Evolutionary conservation across 768 basidiomycete genomes (phyloP).

Genomic region (Xerocomellus intermedius): DNA sequence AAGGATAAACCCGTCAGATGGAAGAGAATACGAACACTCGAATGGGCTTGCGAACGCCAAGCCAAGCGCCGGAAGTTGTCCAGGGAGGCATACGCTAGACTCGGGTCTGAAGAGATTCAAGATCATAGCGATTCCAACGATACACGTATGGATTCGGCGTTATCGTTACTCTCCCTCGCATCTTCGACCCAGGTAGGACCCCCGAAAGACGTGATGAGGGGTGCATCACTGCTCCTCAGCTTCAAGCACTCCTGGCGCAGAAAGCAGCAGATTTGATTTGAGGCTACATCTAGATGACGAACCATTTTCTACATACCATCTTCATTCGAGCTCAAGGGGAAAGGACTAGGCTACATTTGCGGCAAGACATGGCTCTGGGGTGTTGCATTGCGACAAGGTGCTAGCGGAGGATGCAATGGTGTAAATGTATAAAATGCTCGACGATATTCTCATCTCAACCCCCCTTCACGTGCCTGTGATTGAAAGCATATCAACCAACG

Average conservation of each 20-base stretch:
- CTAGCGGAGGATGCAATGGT: constrained; percentile 24
- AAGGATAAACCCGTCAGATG: constrained; percentile 5
- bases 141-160: constrained; percentile 23
- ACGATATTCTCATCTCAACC: constrained; percentile 22
- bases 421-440: constrained; percentile 31
- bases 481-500: constrained; percentile 22
- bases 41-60: constrained; percentile 46
- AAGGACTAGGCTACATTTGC: constrained; percentile 30
- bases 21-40: constrained; percentile 36
- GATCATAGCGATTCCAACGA: constrained; percentile 7
- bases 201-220: constrained; percentile 25
- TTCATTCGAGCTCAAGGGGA: constrained; percentile 12
- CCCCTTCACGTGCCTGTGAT: constrained; percentile 14
- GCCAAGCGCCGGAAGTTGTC: constrained; percentile 36
- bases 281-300: constrained; percentile 18
- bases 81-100: constrained; percentile 16
- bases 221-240: constrained; percentile 29
- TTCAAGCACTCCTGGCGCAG: constrained; percentile 31
- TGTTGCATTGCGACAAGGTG: constrained; percentile 28
- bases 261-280: constrained; percentile 20
- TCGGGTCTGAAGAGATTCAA: constrained; percentile 19
- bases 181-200: constrained; percentile 5
- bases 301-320: constrained; percentile 26
- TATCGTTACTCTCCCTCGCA: constrained; percentile 32
- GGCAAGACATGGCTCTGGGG: constrained; percentile 17